These are phyloP conservation scores for Phytophthora megakarya DNA, from an alignment of 352 stramenopile species.

Conservation along the genomic window DNA sequence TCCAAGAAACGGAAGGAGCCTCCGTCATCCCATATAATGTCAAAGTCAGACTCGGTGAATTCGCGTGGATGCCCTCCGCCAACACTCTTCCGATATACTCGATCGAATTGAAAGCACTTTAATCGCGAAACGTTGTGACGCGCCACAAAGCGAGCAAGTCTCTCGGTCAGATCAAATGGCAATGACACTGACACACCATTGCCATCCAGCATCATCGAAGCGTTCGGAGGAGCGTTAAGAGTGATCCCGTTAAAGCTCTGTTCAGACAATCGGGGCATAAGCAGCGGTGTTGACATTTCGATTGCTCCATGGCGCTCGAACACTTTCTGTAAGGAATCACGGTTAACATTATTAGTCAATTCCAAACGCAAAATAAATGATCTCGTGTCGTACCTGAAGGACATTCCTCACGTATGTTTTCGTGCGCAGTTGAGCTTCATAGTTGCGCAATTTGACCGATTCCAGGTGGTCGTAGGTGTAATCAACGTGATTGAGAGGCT, in stretches of 20 bases:
- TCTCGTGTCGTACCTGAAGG: slow-evolving; percentile 46
- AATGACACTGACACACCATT: slow-evolving; percentile 83
- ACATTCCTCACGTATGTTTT: slow-evolving; percentile 72
- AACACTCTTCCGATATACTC: slow-evolving; percentile 80
- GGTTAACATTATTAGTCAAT: slow-evolving; percentile 6
- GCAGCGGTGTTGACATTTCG: slow-evolving; percentile 76
- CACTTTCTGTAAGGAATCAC: slow-evolving; percentile 53
- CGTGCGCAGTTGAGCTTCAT: slow-evolving; percentile 65
- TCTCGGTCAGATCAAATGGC: slow-evolving; percentile 85
- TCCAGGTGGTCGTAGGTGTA: slow-evolving; percentile 89
- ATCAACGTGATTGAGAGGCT: slow-evolving; percentile 80
- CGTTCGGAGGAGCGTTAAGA: slow-evolving; percentile 56
- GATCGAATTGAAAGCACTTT: slow-evolving; percentile 88
- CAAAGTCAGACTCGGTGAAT: slow-evolving; percentile 83
- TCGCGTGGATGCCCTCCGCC: slow-evolving; percentile 80
- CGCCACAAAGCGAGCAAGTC: slow-evolving; percentile 79
- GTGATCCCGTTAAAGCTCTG: slow-evolving; percentile 74
- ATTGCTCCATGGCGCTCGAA: slow-evolving; percentile 84
- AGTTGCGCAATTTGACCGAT: slow-evolving; percentile 76
- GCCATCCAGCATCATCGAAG: slow-evolving; percentile 71
- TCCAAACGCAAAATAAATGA: slow-evolving; percentile 2
- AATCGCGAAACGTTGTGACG: slow-evolving; percentile 80
- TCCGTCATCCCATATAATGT: slow-evolving; percentile 85
- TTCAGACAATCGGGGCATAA: slow-evolving; percentile 73
- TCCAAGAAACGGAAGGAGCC: slow-evolving; percentile 71